Evolutionary conservation across 306 rosid species (phyloP), one percentile per base, ranked within the genome.

Genomic region (Astragalus glycyphyllos): DNA sequence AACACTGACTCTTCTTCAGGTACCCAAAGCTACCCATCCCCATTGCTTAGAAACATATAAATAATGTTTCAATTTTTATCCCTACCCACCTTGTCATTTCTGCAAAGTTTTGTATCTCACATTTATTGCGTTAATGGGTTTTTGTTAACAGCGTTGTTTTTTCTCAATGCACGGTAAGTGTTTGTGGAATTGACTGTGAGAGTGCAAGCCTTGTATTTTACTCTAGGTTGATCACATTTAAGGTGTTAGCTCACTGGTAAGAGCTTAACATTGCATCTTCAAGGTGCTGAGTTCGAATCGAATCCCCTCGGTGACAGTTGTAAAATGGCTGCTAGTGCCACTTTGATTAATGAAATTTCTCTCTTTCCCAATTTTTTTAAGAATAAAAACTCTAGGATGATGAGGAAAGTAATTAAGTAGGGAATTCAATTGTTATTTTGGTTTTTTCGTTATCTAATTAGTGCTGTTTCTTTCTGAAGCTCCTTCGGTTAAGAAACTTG

Each of bases 111-210:
- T 63, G 14, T 35, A 15, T n/a, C 23, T 17, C 8, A 13, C 68
- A 26, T 38, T 47, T 54, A 17, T 50, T 58, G 49, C 16, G n/a
- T 17, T 68, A 38, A 10, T 66, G 68, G 54, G 76, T 74, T 40
- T 69, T 66, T 20, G 23, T 20, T 20, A 2, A 26, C 1, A 17
- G 9, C 11, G 31, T 77, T 77, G 16, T 73, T 74, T 61, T 58
- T 8, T 29, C 5, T 68, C 8, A 2, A 20, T 89, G 78, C 8
- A 13, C 42, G 16, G 96, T 89, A 88, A 41, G 91, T 85, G 80
- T 75, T 58, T 69, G 72, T 78, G 42, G 50, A 64, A 49, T 79
- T 75, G 57, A 51, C 65, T 71, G 67, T 58, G 71, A 62, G 78
- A 77, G 42, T 58, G 54, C 51, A 56, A 40, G 71, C 60, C n/a